phyloP scores from a whole-genome alignment of 1,284 basidiomycete genomes.

The Moesziomyces aphidis region DNA sequence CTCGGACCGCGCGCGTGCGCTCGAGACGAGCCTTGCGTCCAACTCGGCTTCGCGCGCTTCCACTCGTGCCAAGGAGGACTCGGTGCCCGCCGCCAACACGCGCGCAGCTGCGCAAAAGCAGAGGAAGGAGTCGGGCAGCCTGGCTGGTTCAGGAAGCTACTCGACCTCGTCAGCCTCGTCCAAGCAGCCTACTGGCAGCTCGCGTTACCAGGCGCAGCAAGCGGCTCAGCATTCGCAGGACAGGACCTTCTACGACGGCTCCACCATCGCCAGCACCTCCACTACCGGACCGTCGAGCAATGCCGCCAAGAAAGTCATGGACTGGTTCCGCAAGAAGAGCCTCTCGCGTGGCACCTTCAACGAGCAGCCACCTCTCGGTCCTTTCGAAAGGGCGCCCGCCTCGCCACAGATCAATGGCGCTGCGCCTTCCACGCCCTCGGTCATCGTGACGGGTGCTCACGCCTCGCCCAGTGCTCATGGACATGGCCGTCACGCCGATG shows the following conservation, averaged over 20 bases:
- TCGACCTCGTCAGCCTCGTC: conserved; percentile 16
- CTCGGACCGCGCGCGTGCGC: conserved; percentile 32
- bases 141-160: conserved; percentile 18
- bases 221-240: conserved; percentile 20
- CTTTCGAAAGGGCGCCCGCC: conserved; percentile 43
- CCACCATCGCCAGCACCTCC: conserved; percentile 50
- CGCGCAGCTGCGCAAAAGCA: conserved; percentile 30
- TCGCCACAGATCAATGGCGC: conserved; percentile 11
- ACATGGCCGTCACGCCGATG: conserved; percentile 22
- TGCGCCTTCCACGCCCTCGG: conserved; percentile 20
- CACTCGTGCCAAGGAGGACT: conserved; percentile 34
- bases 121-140: conserved; percentile 18
- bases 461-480: conserved; percentile 6
- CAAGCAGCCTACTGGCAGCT: conserved; percentile 4
- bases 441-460: conserved; percentile 46
- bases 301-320: conserved; percentile 75
- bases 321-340: conserved; percentile 75
- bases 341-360: conserved; percentile 67
- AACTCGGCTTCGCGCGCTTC: conserved; percentile 10
- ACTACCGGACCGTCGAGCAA: conserved; percentile 69
- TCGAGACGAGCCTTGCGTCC: conserved; percentile 8
- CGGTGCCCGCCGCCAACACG: conserved; percentile 13
- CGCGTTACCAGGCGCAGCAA: conserved; percentile 26
- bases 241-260: conserved; percentile 42
- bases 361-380: conserved; percentile 58